Conservation (phyloP, 2,329 filamentous ascomycete genomes). For the Sphaerulina populicola region DNA sequence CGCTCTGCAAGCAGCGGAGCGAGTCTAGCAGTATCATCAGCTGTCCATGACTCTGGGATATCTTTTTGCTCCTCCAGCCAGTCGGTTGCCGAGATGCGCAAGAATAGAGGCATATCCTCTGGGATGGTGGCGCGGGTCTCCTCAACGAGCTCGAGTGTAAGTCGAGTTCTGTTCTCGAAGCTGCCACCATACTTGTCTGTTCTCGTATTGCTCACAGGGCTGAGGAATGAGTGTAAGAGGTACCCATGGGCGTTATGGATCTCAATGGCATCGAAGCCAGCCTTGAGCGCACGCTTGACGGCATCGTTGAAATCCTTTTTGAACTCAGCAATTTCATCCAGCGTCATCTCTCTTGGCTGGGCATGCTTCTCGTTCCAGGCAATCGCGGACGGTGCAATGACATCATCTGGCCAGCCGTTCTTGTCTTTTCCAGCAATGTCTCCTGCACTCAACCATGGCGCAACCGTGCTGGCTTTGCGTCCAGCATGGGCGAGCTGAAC, state of each 20-base stretch:
- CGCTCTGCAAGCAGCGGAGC: slow-evolving; percentile 58
- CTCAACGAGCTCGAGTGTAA: slow-evolving; percentile 59
- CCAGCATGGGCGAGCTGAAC: slow-evolving; percentile 80
- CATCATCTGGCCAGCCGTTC: slow-evolving; percentile 47
- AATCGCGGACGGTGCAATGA: slow-evolving; percentile 51
- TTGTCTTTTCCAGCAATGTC: slow-evolving; percentile 46
- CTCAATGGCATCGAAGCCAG: slow-evolving; percentile 70
- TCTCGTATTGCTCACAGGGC: slow-evolving; percentile 60
- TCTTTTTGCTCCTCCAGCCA: slow-evolving; percentile 57
- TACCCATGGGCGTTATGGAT: slow-evolving; percentile 76
- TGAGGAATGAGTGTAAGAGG: slow-evolving; percentile 61
- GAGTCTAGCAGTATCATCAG: slow-evolving; percentile 55
- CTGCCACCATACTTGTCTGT: slow-evolving; percentile 60
- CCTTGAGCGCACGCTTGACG: slow-evolving; percentile 34
- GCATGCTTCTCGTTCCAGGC: slow-evolving; percentile 56
- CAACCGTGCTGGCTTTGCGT: slow-evolving; percentile 51
- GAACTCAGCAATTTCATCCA: slow-evolving; percentile 60
- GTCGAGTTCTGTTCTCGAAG: slow-evolving; percentile 60
- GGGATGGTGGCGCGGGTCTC: slow-evolving; percentile 56
- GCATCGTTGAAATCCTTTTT: slow-evolving; percentile 32
- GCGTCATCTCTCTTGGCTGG: slow-evolving; percentile 58
- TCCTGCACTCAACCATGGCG: slow-evolving; percentile 54
- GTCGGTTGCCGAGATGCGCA: slow-evolving; percentile 66
- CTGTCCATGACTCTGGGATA: slow-evolving; percentile 56
- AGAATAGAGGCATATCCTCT: slow-evolving; percentile 59